Base-by-base conservation (phyloP, 768 basidiomycete species). In the Kwoniella sp. region DNA sequence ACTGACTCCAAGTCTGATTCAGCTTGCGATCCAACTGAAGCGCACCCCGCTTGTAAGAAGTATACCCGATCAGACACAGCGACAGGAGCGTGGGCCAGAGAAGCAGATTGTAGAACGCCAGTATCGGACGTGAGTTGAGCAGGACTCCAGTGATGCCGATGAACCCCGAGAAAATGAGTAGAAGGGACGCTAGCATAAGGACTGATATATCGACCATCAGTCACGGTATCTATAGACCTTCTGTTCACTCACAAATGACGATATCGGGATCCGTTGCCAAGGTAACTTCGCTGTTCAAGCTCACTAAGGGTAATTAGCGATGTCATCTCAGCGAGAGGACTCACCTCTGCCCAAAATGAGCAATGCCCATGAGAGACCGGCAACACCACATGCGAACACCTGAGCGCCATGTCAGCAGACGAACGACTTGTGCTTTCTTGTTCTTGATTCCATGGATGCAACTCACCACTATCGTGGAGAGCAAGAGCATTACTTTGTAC, bases 1-100 rank as follows among this genome's bases (percentile, higher is more conserved):
- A 85, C 61, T 86, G 83, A 67, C 85, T 87, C 89, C 89, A 90
- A 13, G 86, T 84, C 64, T 87, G 82, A 73, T 87, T 86, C 50
- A 89, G 82, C 78, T 89, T 90, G 67, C 85, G 82, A 67, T 88
- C 87, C 63, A 90, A 83, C 34, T 87, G 81, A 73, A 88, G 86
- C 0, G 85, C 81, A 54, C 82, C 82, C 37, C 87, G 85, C 69
- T 87, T 86, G 80, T 89, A 90, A 22, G 85, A 81, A n/a, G 83
- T 82, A 73, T 89, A 89, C 30, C 87, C 88, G 61, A 89, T 83
- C 4, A 85, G 83, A 66, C 87, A 83, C 58, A 89, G 73, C 3
- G 86, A 84, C 29, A 85, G 74, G 62, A 89, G 81, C 0, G 84
- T 83, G 1, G 88, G 87, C 86, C 87, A 89, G 55, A 90, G 84